Conservation (phyloP, 768 basidiomycete genomes). For the Psilocybe subaeruginosa region DNA sequence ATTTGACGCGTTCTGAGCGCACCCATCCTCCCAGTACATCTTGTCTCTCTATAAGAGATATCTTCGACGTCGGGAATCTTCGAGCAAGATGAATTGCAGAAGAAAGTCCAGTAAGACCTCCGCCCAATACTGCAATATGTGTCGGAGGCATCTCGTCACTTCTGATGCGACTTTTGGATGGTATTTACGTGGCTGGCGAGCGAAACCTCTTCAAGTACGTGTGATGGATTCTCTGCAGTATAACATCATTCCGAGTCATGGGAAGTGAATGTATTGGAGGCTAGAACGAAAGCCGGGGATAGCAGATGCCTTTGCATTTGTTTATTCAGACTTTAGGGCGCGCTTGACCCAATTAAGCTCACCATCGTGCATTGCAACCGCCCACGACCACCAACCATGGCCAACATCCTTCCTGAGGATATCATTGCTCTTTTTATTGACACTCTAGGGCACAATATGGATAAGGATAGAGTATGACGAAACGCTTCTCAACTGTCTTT, state of each 20-base stretch:
- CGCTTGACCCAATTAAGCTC: no score
- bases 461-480: no score
- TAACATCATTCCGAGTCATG: neutral
- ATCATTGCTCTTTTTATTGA: no score
- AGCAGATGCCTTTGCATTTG: neutral
- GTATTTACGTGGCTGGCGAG: neutral
- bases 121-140: constrained; percentile 73
- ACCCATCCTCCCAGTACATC: constrained; percentile 87
- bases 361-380: no score
- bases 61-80: constrained; percentile 56
- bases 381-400: no score
- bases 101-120: constrained; percentile 81
- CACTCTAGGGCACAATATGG: no score
- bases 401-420: no score
- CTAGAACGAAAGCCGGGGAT: neutral
- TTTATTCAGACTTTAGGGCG: neutral
- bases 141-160: constrained; percentile 17
- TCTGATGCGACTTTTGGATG: neutral
- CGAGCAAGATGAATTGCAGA: constrained; percentile 79
- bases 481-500: no score
- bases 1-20: constrained; percentile 53
- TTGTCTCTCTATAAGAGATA: constrained; percentile 74
- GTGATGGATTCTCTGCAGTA: neutral
- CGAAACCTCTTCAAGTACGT: neutral
- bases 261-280: neutral